Conservation (phyloP, 2,329 filamentous ascomycete genomes). For the Neofusicoccum kwambonambiense region DNA sequence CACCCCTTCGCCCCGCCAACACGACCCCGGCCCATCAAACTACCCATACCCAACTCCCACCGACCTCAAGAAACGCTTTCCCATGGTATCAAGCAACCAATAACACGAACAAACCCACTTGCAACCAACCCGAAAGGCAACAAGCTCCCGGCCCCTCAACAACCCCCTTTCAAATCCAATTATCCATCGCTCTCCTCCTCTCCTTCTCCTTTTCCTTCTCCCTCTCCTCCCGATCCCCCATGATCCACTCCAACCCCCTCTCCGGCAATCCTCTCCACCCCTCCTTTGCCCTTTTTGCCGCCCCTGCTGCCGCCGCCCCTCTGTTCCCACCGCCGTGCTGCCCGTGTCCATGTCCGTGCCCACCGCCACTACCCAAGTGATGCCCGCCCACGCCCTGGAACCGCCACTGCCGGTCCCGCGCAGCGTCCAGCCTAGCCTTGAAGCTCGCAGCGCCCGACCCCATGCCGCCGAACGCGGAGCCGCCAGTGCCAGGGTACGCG, state of each 20-base stretch:
- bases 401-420: slow-evolving; percentile 31
- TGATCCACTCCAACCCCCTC: slow-evolving; percentile 37
- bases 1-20: too few species aligned
- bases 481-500: background rate
- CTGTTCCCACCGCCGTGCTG: background rate
- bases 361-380: background rate
- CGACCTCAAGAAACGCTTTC: background rate
- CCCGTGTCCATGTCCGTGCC: background rate
- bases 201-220: slow-evolving; percentile 26
- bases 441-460: slow-evolving; percentile 23
- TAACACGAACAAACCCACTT: too few species aligned
- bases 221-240: slow-evolving; percentile 25
- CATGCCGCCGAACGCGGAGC: background rate
- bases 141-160: background rate
- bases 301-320: background rate
- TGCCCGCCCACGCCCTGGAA: slow-evolving; percentile 29
- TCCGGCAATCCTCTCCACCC: slow-evolving; percentile 19
- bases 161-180: slow-evolving; percentile 3
- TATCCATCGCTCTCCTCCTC: slow-evolving; percentile 11
- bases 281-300: slow-evolving; percentile 25
- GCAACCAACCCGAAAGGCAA: background rate
- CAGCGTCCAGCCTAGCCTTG: slow-evolving; percentile 32
- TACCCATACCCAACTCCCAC: background rate
- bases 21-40: background rate
- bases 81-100: slow-evolving; percentile 1